Base-by-base conservation (phyloP, 2,329 filamentous ascomycete species). In the Colletotrichum nymphaeae region DNA sequence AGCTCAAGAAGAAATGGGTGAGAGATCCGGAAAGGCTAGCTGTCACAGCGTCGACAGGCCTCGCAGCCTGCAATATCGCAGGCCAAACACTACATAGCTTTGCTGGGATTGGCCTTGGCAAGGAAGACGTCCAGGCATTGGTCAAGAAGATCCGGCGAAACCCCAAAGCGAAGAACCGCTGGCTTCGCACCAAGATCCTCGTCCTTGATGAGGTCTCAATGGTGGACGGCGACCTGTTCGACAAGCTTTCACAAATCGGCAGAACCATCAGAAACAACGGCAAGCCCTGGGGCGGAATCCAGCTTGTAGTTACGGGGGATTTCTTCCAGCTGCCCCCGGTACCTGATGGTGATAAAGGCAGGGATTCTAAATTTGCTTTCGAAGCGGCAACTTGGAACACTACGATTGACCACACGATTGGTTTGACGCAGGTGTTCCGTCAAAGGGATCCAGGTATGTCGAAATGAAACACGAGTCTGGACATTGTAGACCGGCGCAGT, bases 241-340 rank as follows among this genome's bases (percentile, higher is more conserved):
- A 99, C 85, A 99, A 99, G 82, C 88, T 99, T 22, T 95, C 97
- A 74, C 90, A 93, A 74, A 93, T 99, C 76, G 96, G 95, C 16
- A 90, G 96, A 69, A 91, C 88, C 4, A 91, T 99, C 74, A 91
- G 95, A 67, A 98, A 97, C 80, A 98, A 98, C 77, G 95, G 94
- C 11, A 90, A 94, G 11, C 94, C 97, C 0, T 99, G 98, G 86
- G 97, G 97, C 67, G 97, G 97, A 5, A 98, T 99, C 58, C 97
- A 99, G 77, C 88, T 99, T 35, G 90, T 99, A 69, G 94, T 99
- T 73, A 99, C 97, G 0, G 97, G 97, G 3, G 97, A 99, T 79
- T 99, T 99, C 84, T 99, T 99, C 83, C 97, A 99, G 81, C 85
- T 99, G 4, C 97, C 97, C 0, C 97, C 97, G 1, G 97, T 99